Evolutionary conservation across 192 early-diverging fungal genomes (phyloP).

Genomic region (Backusella macrospora): DNA sequence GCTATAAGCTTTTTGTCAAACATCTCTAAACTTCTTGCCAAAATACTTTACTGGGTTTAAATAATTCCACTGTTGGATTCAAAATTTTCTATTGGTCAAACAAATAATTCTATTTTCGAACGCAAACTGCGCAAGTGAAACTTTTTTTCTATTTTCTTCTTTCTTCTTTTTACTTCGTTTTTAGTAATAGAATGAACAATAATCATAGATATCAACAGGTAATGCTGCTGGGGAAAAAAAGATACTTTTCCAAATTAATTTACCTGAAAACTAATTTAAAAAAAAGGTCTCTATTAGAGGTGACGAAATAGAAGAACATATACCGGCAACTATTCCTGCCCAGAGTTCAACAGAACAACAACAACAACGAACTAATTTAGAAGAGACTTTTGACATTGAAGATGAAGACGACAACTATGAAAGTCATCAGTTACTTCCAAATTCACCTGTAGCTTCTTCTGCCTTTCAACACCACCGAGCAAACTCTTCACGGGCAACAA

Average conservation of each 20-base stretch:
- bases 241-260: not conserved
- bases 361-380: conserved; percentile 18
- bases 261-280: not conserved
- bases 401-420: conserved; percentile 10
- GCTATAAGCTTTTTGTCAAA: no score
- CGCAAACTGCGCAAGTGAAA: not conserved
- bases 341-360: not conserved
- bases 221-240: not conserved
- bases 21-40: no score
- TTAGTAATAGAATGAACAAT: not conserved
- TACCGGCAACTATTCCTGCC: not conserved
- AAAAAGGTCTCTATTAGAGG: not conserved
- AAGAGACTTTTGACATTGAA: conserved; percentile 8
- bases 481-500: not conserved
- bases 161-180: not conserved
- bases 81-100: no score
- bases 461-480: not conserved
- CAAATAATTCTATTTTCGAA: no score
- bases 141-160: conserved; percentile 5
- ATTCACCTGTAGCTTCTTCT: not conserved
- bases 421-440: conserved; percentile 14
- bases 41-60: no score
- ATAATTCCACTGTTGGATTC: no score
- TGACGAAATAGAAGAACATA: conserved; percentile 4
- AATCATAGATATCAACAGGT: conserved; percentile 6